A percentile compares a stretch with the other conserved stretches of the same genome.
These are phyloP conservation scores for Letharia columbiana DNA, from an alignment of 495 filamentous ascomycete genomes.

Conservation along the genomic window DNA sequence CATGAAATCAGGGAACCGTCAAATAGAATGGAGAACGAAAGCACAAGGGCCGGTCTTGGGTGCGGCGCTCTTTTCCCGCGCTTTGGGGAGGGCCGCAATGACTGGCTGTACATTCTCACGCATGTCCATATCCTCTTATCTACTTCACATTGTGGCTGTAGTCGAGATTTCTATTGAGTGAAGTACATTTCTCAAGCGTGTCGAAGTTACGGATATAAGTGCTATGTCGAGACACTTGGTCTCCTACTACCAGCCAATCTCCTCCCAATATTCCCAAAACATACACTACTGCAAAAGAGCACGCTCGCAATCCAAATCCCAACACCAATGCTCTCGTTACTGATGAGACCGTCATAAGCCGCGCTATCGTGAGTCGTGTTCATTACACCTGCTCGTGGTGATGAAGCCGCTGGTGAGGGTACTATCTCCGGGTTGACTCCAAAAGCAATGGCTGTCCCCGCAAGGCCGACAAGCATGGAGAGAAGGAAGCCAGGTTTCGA, in stretches of 20 bases:
- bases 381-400: constrained; percentile 18
- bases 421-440: constrained; percentile 68
- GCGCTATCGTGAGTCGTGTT: constrained; percentile 30
- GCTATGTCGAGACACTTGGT: constrained; percentile 14
- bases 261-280: constrained; percentile 92
- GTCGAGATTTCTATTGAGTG: background rate
- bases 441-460: constrained; percentile 64
- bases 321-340: constrained; percentile 67
- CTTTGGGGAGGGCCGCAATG: constrained; percentile 58
- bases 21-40: constrained; percentile 54
- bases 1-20: constrained; percentile 58
- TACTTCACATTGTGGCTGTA: background rate
- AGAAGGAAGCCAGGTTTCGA: constrained; percentile 75
- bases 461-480: constrained; percentile 58
- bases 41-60: constrained; percentile 54
- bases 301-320: constrained; percentile 86
- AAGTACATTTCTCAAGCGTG: background rate
- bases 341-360: constrained; percentile 43
- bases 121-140: background rate
- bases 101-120: constrained; percentile 50
- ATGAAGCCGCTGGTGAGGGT: constrained; percentile 47
- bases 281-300: constrained; percentile 86
- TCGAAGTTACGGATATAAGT: background rate
- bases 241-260: constrained; percentile 48
- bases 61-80: constrained; percentile 47